Evolutionary conservation across 225 moss, liverwort and hornwort genomes (phyloP).

Genomic region (Polytrichum commune): DNA sequence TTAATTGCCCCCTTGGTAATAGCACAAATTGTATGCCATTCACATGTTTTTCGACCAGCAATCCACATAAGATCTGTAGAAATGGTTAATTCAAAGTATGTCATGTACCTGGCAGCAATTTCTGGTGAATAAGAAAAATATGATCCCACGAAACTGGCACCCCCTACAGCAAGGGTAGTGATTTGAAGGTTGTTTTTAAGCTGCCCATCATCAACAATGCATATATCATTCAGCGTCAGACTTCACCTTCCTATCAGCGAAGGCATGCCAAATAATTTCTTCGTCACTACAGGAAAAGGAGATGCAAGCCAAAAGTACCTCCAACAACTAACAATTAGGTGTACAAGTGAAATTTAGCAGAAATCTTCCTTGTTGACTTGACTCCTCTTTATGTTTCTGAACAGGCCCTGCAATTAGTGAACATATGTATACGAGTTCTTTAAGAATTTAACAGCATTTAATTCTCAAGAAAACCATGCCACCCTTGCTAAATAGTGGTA

Average conservation of each 20-base stretch:
- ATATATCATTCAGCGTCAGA: not conserved
- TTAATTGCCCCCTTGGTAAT: too few relatives aligned
- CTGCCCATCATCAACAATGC: slow-evolving; percentile 35
- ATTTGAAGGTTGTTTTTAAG: slow-evolving; percentile 73
- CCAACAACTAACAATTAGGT: too few relatives aligned
- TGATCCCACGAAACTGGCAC: slow-evolving; percentile 45
- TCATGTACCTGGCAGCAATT: slow-evolving; percentile 66
- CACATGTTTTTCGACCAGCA: not conserved
- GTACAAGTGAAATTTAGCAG: not conserved
- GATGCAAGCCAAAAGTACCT: too few relatives aligned
- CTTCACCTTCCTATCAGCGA: not conserved
- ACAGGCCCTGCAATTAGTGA: not conserved
- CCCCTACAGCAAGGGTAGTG: slow-evolving; percentile 66
- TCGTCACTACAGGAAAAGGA: not conserved
- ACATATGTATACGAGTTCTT: too few relatives aligned
- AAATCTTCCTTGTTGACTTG: not conserved
- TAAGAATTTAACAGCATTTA: too few relatives aligned
- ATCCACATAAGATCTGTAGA: not conserved
- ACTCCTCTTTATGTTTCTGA: not conserved
- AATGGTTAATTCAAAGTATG: not conserved
- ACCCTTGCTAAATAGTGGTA: not conserved
- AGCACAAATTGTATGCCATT: too few relatives aligned
- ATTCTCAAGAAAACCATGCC: not conserved
- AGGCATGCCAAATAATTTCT: not conserved
- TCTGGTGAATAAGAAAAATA: slow-evolving; percentile 71